Conservation (phyloP, 345 rosid species). For the Gossypium herbaceum region DNA sequence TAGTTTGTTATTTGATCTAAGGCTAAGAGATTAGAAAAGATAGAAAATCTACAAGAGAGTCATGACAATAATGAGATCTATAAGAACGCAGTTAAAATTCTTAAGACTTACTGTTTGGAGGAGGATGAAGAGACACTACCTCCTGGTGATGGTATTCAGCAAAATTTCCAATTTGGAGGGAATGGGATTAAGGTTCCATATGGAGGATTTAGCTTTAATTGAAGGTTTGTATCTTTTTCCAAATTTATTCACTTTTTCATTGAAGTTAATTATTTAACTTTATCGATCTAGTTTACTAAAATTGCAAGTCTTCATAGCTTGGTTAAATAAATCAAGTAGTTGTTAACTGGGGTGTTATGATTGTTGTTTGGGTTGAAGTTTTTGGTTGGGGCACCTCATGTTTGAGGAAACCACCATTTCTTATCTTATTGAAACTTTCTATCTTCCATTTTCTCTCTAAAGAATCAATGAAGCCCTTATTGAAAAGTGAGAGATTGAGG, state of each 20-base stretch:
- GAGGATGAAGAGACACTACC: constrained; percentile 73
- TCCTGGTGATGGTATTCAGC: constrained; percentile 45
- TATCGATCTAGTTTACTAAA: background rate
- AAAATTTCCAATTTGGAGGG: constrained; percentile 65
- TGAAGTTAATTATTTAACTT: too few relatives aligned
- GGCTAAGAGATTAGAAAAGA: constrained; percentile 76
- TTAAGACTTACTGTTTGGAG: constrained; percentile 78
- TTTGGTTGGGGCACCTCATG: background rate
- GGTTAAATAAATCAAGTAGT: background rate
- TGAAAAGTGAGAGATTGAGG: too few relatives aligned
- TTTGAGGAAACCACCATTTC: too few relatives aligned
- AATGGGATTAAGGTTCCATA: constrained; percentile 53
- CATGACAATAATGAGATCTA: constrained; percentile 80
- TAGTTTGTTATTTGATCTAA: background rate
- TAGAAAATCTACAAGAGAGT: constrained; percentile 63
- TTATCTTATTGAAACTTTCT: too few relatives aligned
- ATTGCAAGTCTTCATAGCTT: background rate
- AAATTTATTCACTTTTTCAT: background rate
- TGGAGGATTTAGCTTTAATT: constrained; percentile 75
- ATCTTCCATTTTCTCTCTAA: too few relatives aligned
- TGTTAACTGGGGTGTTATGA: background rate
- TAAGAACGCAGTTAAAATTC: constrained; percentile 79
- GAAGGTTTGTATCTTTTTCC: constrained; percentile 21
- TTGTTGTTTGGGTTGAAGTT: background rate
- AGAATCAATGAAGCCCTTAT: too few relatives aligned